A percentile compares a stretch with the other conserved stretches of the same genome.
Conservation (phyloP, 495 filamentous ascomycete species). For the Hyaloscypha hepaticicola region DNA sequence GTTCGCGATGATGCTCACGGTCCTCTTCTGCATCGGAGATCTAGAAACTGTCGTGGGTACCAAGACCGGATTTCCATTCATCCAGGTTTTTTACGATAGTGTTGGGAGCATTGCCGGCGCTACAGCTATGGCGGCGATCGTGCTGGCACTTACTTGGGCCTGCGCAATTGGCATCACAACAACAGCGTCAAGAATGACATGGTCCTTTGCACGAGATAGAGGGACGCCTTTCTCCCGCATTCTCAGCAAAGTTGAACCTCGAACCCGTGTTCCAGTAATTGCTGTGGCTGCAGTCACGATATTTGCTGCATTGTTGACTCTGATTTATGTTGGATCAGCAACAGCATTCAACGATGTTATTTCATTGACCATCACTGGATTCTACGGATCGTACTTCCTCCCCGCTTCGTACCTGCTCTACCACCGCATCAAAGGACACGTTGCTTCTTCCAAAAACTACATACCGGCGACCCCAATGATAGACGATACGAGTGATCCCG, state of each 20-base stretch:
- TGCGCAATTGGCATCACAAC: slow-evolving; percentile 18
- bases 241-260: slow-evolving; percentile 33
- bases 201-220: slow-evolving; percentile 53
- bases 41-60: slow-evolving; percentile 37
- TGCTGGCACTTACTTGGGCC: slow-evolving; percentile 20
- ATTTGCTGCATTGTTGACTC: slow-evolving; percentile 20
- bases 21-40: slow-evolving; percentile 46
- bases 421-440: slow-evolving; percentile 26
- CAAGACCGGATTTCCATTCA: slow-evolving; percentile 47
- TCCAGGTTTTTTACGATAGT: slow-evolving; percentile 42
- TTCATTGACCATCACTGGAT: slow-evolving; percentile 41
- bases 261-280: slow-evolving; percentile 23
- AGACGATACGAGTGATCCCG: neutral
- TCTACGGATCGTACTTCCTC: slow-evolving; percentile 45
- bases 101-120: slow-evolving; percentile 35
- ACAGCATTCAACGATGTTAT: slow-evolving; percentile 50
- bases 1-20: slow-evolving; percentile 43
- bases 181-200: slow-evolving; percentile 50
- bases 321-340: slow-evolving; percentile 25
- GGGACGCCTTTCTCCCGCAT: slow-evolving; percentile 45
- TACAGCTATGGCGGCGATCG: slow-evolving; percentile 27
- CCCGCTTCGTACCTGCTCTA: slow-evolving; percentile 39
- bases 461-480: neutral
- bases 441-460: neutral
- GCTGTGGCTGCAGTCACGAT: slow-evolving; percentile 19